Evolutionary conservation across 306 rosid species (phyloP), one percentile per base, ranked within the genome.

Genomic region (Dalbergia cultrata): DNA sequence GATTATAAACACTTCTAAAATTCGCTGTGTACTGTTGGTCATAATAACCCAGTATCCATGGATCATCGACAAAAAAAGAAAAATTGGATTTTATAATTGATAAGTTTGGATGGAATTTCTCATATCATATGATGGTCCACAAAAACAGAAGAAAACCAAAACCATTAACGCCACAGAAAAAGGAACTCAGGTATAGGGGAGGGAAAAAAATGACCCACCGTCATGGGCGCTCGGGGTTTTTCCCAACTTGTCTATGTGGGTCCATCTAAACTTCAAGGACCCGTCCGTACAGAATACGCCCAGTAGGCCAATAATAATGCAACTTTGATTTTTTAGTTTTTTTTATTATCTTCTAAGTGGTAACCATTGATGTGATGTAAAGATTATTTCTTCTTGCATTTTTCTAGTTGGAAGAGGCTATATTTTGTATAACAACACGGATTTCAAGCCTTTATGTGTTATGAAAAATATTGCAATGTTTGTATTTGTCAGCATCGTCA

Each of bases 271-370:
- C 17, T 9, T 68, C 81, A 19, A 78, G 86, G 89, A 86, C 86
- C 78, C 43, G 1, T 91, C 95, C 90, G 93, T 91, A 91, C 93
- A 74, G 11, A 35, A 17, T 75, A 35, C 65, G 5, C 39, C 9
- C 47, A 12, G 19, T 74, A 6, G 34, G 7, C 21, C 31, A 26
- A 26, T 26, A 26, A 26, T 26, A 26, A 26, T 63, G 56, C 39
- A 13, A 39, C 19, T 58, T 57, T 58, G 50, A 50, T 5, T 43
- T 7, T 7, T 37, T 35, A 3, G 1, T 35, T 4, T 37, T 37
- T 37, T 4, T 37, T 37, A 37, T 37, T 37, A 37, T 37, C 41
- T 37, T 0, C 5, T 37, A 37, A 37, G 41, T 37, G 3, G 41
- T 37, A 37, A 7, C 5, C 41, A 37, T 7, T 26, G 31, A 26